Evolutionary conservation across 176 grass and related monocot genomes (phyloP), one percentile per base, ranked within the genome.

Genomic region (Musa itinerans): DNA sequence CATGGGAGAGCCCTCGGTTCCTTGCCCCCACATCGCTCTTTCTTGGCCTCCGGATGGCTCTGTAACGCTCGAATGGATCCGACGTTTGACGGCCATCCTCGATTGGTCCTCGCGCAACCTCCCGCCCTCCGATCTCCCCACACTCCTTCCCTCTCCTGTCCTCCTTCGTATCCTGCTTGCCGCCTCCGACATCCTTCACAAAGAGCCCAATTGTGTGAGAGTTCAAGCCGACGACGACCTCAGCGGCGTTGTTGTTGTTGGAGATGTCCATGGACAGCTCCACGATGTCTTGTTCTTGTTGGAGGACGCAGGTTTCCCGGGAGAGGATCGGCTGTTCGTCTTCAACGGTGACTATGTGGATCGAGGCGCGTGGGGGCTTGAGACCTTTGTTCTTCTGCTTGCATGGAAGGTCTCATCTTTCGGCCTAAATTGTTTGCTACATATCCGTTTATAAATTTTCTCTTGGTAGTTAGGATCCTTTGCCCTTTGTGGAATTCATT

Each of bases 261-360:
- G 95, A 20, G 95, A 99, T 75, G 90, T 99, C 48, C 95, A 99
- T 65, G 95, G 95, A 20, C 95, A 99, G 95, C 81, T 99, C 54
- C 95, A 99, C 82, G 90, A 99, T 65, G 90, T 94, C 49, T 82
- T 99, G 21, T 99, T 94, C 91, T 74, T 99, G 53, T 84, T 99
- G 65, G 84, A 76, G 72, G 86, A 99, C 73, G 88, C 95, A 0
- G 95, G 95, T 2, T 91, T 91, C 78, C 95, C 95, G 1, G 86
- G 82, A 11, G 86, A 99, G 75, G 85, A 87, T 0, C 95, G 90
- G 1, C 29, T 94, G 73, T 99, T 99, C 63, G 90, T 99, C 56
- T 99, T 99, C 71, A 99, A 99, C 52, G 95, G 95, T 2, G 95
- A 99, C 54, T 99, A 99, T 72, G 90, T 99, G 8, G 95, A 99